A percentile compares a stretch with the other conserved stretches of the same genome.
phyloP scores from a whole-genome alignment of 768 basidiomycete genomes.

The Saitozyma sp. region DNA sequence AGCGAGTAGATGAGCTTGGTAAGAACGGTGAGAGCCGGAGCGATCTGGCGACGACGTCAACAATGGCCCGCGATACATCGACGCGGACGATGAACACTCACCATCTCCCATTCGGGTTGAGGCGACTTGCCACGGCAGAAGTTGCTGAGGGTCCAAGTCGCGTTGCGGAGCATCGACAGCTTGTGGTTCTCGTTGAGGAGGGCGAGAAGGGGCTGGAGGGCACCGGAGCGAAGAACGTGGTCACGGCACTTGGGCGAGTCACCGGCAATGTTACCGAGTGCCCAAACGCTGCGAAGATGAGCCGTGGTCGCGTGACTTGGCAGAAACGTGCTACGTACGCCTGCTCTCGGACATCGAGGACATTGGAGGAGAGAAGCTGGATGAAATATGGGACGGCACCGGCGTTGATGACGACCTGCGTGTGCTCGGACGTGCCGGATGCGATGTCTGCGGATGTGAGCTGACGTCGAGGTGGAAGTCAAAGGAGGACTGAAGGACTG shows the following conservation, averaged over 20 bases:
- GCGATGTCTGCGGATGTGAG: constrained; percentile 65
- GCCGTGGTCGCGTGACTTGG: background rate
- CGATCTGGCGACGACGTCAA: constrained; percentile 65
- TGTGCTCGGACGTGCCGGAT: constrained; percentile 96
- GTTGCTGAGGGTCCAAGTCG: constrained; percentile 99
- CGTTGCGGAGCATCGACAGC: constrained; percentile 92
- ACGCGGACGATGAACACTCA: constrained; percentile 54
- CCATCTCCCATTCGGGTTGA: constrained; percentile 96
- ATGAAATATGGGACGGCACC: constrained; percentile 97
- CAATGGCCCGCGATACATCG: background rate
- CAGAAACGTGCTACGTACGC: constrained; percentile 56
- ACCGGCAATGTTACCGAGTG: constrained; percentile 97
- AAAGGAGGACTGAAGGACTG: constrained; percentile 11
- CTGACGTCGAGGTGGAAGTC: background rate
- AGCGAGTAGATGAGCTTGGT: constrained; percentile 98
- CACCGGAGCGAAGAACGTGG: constrained; percentile 90
- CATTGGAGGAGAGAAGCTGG: constrained; percentile 86
- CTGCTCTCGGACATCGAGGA: constrained; percentile 96
- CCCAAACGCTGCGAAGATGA: constrained; percentile 70
- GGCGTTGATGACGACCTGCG: constrained; percentile 93
- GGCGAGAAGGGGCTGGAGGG: constrained; percentile 84
- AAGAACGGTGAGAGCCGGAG: constrained; percentile 91
- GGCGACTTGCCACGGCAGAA: constrained; percentile 98
- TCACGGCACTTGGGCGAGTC: constrained; percentile 97
- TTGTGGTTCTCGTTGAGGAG: constrained; percentile 92